A percentile compares a stretch with the other conserved stretches of the same genome.
These are phyloP conservation scores for Coprinopsis strossmayeri DNA, from an alignment of 768 basidiomycete species.

Conservation along the genomic window DNA sequence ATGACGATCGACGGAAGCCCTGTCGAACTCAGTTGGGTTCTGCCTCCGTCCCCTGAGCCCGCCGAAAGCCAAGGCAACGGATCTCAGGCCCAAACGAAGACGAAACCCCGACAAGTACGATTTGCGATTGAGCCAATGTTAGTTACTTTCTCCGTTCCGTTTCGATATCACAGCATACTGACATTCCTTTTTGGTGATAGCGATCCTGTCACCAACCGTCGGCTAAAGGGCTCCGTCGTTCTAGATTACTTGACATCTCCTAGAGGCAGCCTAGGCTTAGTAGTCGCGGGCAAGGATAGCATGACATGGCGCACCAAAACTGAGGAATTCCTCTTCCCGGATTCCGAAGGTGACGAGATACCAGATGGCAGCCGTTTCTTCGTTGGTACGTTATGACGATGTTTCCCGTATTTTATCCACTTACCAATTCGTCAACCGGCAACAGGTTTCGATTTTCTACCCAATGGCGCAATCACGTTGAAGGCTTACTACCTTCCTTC, in stretches of 20 bases:
- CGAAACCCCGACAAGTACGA: constrained; percentile 20
- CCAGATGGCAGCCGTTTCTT: constrained; percentile 23
- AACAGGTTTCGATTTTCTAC: constrained; percentile 24
- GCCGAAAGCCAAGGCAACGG: not conserved
- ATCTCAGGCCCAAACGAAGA: constrained; percentile 2
- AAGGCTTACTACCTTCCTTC: constrained; percentile 26
- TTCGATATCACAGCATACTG: not conserved
- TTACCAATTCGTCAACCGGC: not conserved
- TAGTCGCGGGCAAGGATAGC: constrained; percentile 16
- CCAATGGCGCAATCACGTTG: constrained; percentile 19
- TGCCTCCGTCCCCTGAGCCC: constrained; percentile 16
- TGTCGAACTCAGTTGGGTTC: constrained; percentile 27
- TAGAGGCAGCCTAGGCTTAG: constrained; percentile 22
- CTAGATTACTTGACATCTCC: constrained; percentile 22
- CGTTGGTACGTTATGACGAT: constrained; percentile 18
- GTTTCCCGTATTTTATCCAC: not conserved
- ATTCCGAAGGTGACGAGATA: constrained; percentile 12
- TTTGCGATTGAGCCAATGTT: constrained; percentile 30
- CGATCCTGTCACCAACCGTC: constrained; percentile 21
- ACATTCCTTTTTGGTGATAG: constrained; percentile 11
- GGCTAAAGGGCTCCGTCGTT: constrained; percentile 19
- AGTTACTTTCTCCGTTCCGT: constrained; percentile 1
- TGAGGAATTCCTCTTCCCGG: constrained; percentile 22
- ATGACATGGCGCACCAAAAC: constrained; percentile 23
- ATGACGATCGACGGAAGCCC: constrained; percentile 29